Conservation (phyloP, 371 early-diverging fungal species). For the Mucor mucedo region DNA sequence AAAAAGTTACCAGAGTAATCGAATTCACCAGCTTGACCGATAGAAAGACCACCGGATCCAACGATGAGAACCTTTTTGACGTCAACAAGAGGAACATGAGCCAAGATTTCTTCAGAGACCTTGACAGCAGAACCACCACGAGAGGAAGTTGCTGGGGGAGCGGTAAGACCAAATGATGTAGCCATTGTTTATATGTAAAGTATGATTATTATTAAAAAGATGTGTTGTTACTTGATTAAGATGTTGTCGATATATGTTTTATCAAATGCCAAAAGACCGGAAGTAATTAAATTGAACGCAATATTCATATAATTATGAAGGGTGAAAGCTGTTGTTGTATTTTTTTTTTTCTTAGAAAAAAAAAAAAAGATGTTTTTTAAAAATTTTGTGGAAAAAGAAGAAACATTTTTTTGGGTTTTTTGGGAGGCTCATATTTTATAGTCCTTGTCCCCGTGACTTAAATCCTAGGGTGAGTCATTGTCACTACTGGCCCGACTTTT, state of each 20-base stretch:
- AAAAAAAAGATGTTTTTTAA: not conserved
- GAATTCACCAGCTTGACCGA: conserved; percentile 98
- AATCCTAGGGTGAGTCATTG: conserved; percentile 9
- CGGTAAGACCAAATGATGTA: conserved; percentile 24
- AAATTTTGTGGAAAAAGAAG: too few relatives aligned
- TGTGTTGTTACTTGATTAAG: conserved; percentile 45
- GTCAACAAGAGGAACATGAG: conserved; percentile 55
- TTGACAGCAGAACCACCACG: conserved; percentile 47
- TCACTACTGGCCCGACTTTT: not conserved
- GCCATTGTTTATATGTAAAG: conserved; percentile 3
- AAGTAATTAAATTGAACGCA: conserved; percentile 53
- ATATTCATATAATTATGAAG: conserved; percentile 39
- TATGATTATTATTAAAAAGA: not conserved
- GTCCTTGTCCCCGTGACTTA: not conserved
- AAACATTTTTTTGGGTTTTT: not conserved
- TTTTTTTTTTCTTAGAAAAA: not conserved
- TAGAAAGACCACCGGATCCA: conserved; percentile 92
- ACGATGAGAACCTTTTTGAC: conserved; percentile 91
- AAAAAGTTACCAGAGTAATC: conserved; percentile 85
- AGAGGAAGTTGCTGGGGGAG: conserved; percentile 24
- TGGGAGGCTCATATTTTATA: too few relatives aligned
- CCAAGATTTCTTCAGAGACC: conserved; percentile 63
- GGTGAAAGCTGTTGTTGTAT: not conserved
- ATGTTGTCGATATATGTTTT: conserved; percentile 55
- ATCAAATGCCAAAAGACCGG: conserved; percentile 56